Evolutionary conservation across 192 early-diverging fungal species (phyloP).

Genomic region (Endogone sp.): DNA sequence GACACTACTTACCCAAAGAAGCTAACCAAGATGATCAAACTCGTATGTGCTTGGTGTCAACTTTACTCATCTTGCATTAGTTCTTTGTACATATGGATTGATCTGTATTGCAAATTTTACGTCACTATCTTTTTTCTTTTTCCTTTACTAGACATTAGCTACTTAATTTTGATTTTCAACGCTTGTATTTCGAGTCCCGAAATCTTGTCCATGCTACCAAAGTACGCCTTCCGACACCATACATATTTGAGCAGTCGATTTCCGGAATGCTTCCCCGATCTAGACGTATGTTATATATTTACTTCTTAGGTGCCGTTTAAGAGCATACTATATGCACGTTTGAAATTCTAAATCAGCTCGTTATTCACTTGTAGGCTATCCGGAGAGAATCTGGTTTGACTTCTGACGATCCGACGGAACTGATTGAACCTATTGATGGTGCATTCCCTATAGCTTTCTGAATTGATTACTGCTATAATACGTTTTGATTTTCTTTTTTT

Average conservation of each 20-base stretch:
- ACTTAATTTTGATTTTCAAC: constrained; percentile 79
- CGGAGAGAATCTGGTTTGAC: not conserved
- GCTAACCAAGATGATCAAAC: constrained; percentile 58
- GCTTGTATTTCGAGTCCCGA: constrained; percentile 45
- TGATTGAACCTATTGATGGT: not conserved
- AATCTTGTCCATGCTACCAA: constrained; percentile 58
- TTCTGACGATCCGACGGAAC: not conserved
- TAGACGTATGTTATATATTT: constrained; percentile 25
- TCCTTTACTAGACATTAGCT: constrained; percentile 56
- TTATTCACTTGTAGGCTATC: not conserved
- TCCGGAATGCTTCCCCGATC: constrained; percentile 60
- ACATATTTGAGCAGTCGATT: constrained; percentile 73
- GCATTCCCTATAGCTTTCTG: not conserved
- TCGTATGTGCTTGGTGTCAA: constrained; percentile 43
- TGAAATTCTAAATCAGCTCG: not conserved
- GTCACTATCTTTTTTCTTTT: not conserved
- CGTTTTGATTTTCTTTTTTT: not conserved
- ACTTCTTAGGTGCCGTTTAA: not conserved
- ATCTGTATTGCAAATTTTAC: too few relatives aligned
- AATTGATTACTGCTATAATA: not conserved
- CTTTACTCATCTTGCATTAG: constrained; percentile 9
- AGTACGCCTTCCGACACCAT: constrained; percentile 71
- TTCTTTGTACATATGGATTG: too few relatives aligned
- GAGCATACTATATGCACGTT: not conserved
- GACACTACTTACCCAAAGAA: constrained; percentile 67